These are phyloP conservation scores for Penicillium vulpinum DNA, from an alignment of 2,329 filamentous ascomycete genomes.

Conservation along the genomic window DNA sequence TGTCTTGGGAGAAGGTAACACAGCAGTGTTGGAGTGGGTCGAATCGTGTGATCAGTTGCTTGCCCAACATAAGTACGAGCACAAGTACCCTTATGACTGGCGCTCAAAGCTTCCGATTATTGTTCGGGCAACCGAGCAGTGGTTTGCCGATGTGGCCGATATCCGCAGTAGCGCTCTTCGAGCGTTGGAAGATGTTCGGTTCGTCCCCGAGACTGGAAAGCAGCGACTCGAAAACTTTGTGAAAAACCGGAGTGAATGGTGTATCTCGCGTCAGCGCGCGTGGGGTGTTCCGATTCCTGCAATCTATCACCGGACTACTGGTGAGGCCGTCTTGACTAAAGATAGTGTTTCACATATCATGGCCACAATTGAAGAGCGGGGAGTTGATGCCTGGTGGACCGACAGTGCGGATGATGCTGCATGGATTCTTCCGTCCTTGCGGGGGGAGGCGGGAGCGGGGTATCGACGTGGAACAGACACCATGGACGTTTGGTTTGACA, in stretches of 20 bases:
- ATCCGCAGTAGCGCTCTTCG: conserved; percentile 74
- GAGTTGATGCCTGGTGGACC: conserved; percentile 93
- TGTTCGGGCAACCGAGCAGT: conserved; percentile 88
- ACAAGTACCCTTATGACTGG: conserved; percentile 99
- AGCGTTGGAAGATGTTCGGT: conserved; percentile 70
- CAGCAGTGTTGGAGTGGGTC: conserved; percentile 69
- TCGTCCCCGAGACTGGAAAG: conserved; percentile 74
- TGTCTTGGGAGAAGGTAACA: conserved; percentile 69
- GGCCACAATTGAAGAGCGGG: conserved; percentile 69
- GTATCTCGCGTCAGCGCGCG: conserved; percentile 89
- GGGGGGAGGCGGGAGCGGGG: conserved; percentile 41
- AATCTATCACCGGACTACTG: conserved; percentile 68
- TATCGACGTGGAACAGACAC: conserved; percentile 84
- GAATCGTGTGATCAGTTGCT: conserved; percentile 62
- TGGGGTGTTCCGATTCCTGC: conserved; percentile 98
- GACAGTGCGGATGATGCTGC: conserved; percentile 71
- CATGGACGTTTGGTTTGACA: conserved; percentile 99
- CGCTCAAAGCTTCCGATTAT: conserved; percentile 91
- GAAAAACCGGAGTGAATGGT: conserved; percentile 89
- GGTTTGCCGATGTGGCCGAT: conserved; percentile 88
- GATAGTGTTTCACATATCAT: conserved; percentile 85
- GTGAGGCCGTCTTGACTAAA: conserved; percentile 74
- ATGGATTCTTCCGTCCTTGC: conserved; percentile 71
- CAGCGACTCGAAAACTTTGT: conserved; percentile 81
- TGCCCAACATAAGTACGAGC: conserved; percentile 68